Evolutionary conservation across 2,329 filamentous ascomycete species (phyloP), one percentile per base, ranked within the genome.

Genomic region (Xylaria hypoxylon): DNA sequence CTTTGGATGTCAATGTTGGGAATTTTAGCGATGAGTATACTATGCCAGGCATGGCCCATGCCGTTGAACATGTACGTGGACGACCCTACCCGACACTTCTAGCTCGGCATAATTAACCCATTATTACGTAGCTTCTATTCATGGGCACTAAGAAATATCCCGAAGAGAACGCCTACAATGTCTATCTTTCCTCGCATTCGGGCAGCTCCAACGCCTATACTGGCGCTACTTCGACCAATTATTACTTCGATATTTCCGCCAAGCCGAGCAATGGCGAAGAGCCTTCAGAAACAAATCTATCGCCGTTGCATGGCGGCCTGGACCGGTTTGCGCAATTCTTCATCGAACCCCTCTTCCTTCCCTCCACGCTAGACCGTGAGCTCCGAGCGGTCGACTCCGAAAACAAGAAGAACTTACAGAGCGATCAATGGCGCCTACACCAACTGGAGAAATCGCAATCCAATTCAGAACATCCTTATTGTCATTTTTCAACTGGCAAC

Each of bases 131-230:
- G 85, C 83, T 97, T 70, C 83, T 99, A 26, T 99, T 99, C 83
- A 98, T 99, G 96, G 96, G 96, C 56, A 99, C 96, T 7, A 91
- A 97, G 80, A 99, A 98, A 87, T 99, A 96, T 76, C 96, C 96
- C 0, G 88, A 90, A 77, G 95, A 97, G 81, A 98, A 99, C 79
- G 95, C 92, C 71, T 99, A 99, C 83, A 93, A 93, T 75, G 91
- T 95, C 77, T 99, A 97, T 78, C 87, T 99, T 60, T 92, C 94
- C 58, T 87, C 92, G 66, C 91, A 97, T 78, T 97, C 94, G 10
- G 96, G 96, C 62, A 89, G 91, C 76, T 97, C 94, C 31, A 99
- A 99, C 79, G 96, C 96, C 62, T 98, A 97, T 79, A 99, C 96
- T 1, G 94, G 92, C 17, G 85, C 92, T 5, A 97, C 93, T 1